phyloP scores from a whole-genome alignment of 2,329 filamentous ascomycete genomes.

The Botrytis elliptica region DNA sequence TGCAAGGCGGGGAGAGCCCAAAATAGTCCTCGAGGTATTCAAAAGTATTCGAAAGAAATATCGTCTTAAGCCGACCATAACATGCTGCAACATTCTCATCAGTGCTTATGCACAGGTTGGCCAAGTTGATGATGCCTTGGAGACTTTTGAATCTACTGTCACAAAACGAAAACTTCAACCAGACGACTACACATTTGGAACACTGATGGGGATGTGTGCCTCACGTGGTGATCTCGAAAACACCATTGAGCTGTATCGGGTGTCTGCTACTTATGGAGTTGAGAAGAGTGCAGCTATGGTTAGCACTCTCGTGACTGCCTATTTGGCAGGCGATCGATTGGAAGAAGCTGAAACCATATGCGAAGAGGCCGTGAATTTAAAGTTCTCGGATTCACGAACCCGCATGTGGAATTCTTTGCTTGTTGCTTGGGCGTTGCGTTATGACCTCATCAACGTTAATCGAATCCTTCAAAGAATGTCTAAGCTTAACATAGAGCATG shows the following conservation, averaged over 20 bases:
- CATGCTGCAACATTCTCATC: slow-evolving; percentile 75
- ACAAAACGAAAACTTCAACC: slow-evolving; percentile 48
- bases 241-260: slow-evolving; percentile 62
- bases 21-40: slow-evolving; percentile 60
- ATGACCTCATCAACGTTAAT: slow-evolving; percentile 55
- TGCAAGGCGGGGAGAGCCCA: slow-evolving; percentile 64
- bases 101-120: slow-evolving; percentile 65
- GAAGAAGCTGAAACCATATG: slow-evolving; percentile 59
- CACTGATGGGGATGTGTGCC: slow-evolving; percentile 71
- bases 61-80: slow-evolving; percentile 53
- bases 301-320: slow-evolving; percentile 64
- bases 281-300: slow-evolving; percentile 57
- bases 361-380: slow-evolving; percentile 52
- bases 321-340: slow-evolving; percentile 57
- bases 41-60: slow-evolving; percentile 57
- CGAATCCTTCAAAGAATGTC: slow-evolving; percentile 57
- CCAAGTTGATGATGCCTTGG: slow-evolving; percentile 65
- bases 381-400: slow-evolving; percentile 53
- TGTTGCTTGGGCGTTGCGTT: slow-evolving; percentile 63
- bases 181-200: slow-evolving; percentile 65
- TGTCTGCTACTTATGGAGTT: slow-evolving; percentile 56
- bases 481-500: slow-evolving; percentile 48
- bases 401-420: slow-evolving; percentile 79
- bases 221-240: slow-evolving; percentile 70
- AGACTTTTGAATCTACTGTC: slow-evolving; percentile 61